These are phyloP conservation scores for Fremontodendron californicum DNA, from an alignment of 345 rosid species.

Conservation along the genomic window DNA sequence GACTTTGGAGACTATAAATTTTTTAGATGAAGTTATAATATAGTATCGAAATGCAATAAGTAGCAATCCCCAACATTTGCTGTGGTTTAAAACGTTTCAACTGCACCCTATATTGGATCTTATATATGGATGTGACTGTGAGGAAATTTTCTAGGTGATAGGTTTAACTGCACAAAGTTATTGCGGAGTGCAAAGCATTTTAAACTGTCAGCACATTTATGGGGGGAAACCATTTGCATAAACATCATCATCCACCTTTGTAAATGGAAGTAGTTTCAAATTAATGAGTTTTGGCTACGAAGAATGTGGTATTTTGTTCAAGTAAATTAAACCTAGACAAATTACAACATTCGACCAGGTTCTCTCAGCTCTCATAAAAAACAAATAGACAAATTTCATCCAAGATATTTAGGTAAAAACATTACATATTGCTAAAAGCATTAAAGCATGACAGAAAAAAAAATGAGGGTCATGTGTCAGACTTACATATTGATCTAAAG, in stretches of 20 bases:
- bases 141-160: constrained; percentile 9
- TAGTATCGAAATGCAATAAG: not conserved
- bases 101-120: constrained; percentile 2
- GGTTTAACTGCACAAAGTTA: constrained; percentile 17
- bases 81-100: not conserved
- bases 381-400: not conserved
- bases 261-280: constrained; percentile 20
- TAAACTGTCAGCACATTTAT: constrained; percentile 12
- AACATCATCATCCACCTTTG: constrained; percentile 13
- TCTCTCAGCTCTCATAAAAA: not conserved
- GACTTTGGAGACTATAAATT: not conserved
- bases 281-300: constrained; percentile 10
- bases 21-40: not conserved
- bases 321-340: not conserved
- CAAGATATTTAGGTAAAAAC: not conserved
- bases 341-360: not conserved
- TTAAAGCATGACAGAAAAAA: constrained; percentile 4
- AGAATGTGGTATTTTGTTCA: not conserved
- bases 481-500: not conserved
- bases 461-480: not conserved
- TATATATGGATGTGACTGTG: not conserved
- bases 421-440: not conserved
- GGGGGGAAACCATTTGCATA: constrained; percentile 13
- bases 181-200: constrained; percentile 1
- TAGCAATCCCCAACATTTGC: not conserved